Evolutionary conservation across 352 stramenopile species (phyloP).

Genomic region (Pythium apleroticum): DNA sequence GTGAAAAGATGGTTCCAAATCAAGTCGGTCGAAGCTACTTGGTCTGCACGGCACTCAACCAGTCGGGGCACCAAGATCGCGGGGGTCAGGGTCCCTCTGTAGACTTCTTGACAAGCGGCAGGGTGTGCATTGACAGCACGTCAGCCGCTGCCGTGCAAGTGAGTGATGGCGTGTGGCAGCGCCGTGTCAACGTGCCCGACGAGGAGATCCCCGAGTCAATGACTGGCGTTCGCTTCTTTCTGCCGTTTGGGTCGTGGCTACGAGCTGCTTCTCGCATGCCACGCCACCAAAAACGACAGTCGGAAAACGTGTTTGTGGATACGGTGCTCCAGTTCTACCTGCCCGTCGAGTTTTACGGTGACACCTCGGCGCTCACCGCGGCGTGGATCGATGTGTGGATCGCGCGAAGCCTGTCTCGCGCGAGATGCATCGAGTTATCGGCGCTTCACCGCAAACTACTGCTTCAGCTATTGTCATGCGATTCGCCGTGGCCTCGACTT

Average conservation of each 20-base stretch:
- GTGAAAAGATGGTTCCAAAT: background rate
- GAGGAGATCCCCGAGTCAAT: background rate
- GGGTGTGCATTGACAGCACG: background rate
- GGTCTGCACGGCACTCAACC: background rate
- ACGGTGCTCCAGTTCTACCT: slow-evolving; percentile 47
- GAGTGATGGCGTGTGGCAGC: background rate
- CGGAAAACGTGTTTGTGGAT: slow-evolving; percentile 18
- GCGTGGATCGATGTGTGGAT: slow-evolving; percentile 59
- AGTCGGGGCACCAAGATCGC: background rate
- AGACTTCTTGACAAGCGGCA: background rate
- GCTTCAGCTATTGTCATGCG: slow-evolving; percentile 31
- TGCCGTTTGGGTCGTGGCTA: slow-evolving; percentile 28
- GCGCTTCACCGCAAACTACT: slow-evolving; percentile 24
- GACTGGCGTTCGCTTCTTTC: slow-evolving; percentile 7
- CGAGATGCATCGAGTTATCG: background rate
- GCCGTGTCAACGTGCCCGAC: background rate
- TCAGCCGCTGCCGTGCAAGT: background rate
- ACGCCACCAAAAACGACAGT: slow-evolving; percentile 1
- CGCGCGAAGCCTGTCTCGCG: slow-evolving; percentile 16
- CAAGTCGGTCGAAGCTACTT: background rate
- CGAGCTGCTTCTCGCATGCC: background rate
- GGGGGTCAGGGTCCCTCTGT: background rate
- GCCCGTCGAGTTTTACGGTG: slow-evolving; percentile 48
- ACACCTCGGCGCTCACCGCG: slow-evolving; percentile 27
- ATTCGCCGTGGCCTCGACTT: slow-evolving; percentile 15